Percentiles rank a stretch among this genome's conserved stretches.
Conservation (phyloP, 2,329 filamentous ascomycete species). For the Aspergillus sergii region DNA sequence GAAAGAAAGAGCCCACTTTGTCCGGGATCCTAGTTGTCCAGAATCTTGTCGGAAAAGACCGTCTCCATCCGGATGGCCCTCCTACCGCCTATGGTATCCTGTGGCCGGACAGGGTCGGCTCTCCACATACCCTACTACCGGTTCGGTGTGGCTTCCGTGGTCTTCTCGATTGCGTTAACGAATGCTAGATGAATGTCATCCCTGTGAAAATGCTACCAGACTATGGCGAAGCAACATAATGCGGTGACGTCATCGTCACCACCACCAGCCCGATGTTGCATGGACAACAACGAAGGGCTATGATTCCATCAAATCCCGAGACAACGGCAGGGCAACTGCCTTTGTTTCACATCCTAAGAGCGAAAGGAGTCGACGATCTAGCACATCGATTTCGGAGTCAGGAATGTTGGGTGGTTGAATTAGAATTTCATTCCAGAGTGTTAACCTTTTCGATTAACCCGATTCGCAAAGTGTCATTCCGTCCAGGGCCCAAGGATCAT, state of each 20-base stretch:
- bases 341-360: background rate
- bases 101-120: background rate
- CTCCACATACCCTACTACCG: background rate
- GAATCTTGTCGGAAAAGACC: background rate
- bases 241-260: background rate
- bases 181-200: background rate
- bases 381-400: background rate
- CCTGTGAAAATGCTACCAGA: background rate
- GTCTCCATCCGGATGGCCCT: background rate
- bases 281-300: background rate
- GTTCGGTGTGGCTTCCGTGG: background rate
- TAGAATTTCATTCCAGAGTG: background rate
- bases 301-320: background rate
- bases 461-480: background rate
- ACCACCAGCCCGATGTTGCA: background rate
- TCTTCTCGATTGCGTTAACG: background rate
- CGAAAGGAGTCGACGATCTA: background rate
- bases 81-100: background rate
- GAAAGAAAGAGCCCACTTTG: conserved; percentile 3
- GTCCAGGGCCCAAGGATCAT: background rate
- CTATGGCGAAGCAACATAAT: background rate
- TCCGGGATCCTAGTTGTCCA: background rate
- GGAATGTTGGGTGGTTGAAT: background rate
- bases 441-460: background rate
- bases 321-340: background rate